Conservation (phyloP, 108 stramenopile species). For the Conticribra weissflogii region DNA sequence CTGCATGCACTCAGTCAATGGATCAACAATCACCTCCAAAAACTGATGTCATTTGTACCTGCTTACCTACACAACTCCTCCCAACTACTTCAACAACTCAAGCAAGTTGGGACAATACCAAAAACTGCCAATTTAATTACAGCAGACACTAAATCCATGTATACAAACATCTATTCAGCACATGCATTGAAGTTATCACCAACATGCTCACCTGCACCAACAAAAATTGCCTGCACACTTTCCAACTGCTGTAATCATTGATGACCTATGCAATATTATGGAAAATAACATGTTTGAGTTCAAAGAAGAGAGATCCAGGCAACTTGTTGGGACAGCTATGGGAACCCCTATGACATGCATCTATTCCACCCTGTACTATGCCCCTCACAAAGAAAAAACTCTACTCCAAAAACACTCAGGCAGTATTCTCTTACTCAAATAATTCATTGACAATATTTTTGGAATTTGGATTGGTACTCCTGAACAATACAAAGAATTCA, state of each 20-base stretch:
- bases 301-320: slow-evolving; percentile 19
- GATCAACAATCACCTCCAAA: background rate
- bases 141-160: slow-evolving; percentile 42
- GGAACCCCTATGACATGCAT: slow-evolving; percentile 18
- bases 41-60: background rate
- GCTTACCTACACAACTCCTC: background rate
- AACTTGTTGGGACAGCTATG: slow-evolving; percentile 28
- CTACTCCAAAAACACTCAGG: background rate
- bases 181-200: slow-evolving; percentile 18
- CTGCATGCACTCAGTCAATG: background rate
- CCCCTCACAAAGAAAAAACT: slow-evolving; percentile 2
- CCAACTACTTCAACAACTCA: background rate
- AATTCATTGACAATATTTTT: slow-evolving; percentile 7
- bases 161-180: slow-evolving; percentile 34
- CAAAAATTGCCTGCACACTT: background rate
- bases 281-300: slow-evolving; percentile 17
- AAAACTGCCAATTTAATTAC: slow-evolving; percentile 21
- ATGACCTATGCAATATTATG: slow-evolving; percentile 17
- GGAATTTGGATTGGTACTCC: slow-evolving; percentile 3
- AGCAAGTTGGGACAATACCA: slow-evolving; percentile 9
- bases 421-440: background rate
- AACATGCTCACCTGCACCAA: background rate
- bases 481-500: background rate
- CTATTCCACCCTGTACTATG: slow-evolving; percentile 34
- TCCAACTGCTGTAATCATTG: slow-evolving; percentile 9